Base-by-base conservation (phyloP, 768 basidiomycete species). In the Phaffia tasmanica region DNA sequence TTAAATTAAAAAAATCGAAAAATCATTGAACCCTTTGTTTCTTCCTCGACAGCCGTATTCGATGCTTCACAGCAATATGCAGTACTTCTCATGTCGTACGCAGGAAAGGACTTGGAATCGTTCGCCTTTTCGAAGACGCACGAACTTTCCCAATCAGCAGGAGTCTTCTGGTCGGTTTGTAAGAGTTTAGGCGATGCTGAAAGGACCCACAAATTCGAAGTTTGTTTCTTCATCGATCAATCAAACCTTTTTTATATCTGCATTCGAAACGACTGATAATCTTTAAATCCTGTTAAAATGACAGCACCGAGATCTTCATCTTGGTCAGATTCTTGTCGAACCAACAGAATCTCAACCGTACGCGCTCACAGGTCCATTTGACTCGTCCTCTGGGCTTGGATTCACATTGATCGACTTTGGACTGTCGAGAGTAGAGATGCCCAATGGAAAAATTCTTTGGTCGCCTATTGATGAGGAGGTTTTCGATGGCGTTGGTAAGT, bases 261-360 rank as follows among this genome's bases (percentile, higher is more conserved):
- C 58, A 72, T 19, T 21, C 32, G 48, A 15, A 1, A 46, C 11
- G 14, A n/a, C 47, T 16, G 30, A 19, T 25, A 42, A 25, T 46
- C 46, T 30, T 11, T 11, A 58, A 23, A n/a, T 70, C 50, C 18
- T 1, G 32, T 58, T 49, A 53, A 11, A 4, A 46, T 46, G 46
- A 2, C 69, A 99, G 94, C 95, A 99, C 77, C 90, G 95, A 42
- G 95, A 99, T 76, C 83, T 99, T n/a, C 95, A 99, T 72, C 90
- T 89, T 84, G 95, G 95, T 25, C 95, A 99, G 75, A 87, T 99
- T 59, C 81, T 99, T 9, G 84, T 98, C 57, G 85, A 85, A 21
- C 65, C 25, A 25, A 30, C 50, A 32, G 3, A 25, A 35, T 65
- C 65, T 69, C 73, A 57, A 48, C 70, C 71, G 69, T 75, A 74